Base-by-base conservation (phyloP, 768 basidiomycete genomes). In the Calocera cornea region DNA sequence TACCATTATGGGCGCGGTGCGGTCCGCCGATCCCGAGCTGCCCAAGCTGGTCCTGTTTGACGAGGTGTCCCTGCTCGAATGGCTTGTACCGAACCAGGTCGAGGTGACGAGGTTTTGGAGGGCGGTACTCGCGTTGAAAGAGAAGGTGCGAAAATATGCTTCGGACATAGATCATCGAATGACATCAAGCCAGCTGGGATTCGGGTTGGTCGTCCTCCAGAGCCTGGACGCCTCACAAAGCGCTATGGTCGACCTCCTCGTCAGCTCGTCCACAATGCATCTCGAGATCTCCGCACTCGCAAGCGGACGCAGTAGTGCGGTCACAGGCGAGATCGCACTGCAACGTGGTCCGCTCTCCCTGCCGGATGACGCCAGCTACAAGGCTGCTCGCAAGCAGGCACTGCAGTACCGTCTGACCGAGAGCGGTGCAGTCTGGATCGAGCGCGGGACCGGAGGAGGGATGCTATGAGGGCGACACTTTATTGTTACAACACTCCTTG, bases 401-500 rank as follows among this genome's bases (percentile, higher is more conserved):
- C 27, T 60, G 54, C 54, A 60, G 22, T 60, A 60, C 31, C 54
- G 54, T 2, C 31, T 60, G 54, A 60, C 54, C 14, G 54, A 60
- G 31, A 60, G 54, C 54, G 54, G 54, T 16, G 54, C 54, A 5
- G 54, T 60, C 10, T 60, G 54, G 54, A 60, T 60, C 54, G 54
- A 60, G 54, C 54, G 54, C 27, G 54, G 54, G 27, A 60, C 54
- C 3, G 54, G 54, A 16, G 54, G 54, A 33, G 54, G 54, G 54
- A 60, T 60, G 54, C 31, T 60, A 60, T 60, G 31, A 60, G 2
- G 14, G 19, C 8, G 24, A 60, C 54, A 60, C 27, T 33, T 10
- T 60, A 60, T 60, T 60, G 54, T 60, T 60, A 60, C 54, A 60
- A 60, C 54, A 60, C 31, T 60, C 22, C 27, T 14, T 38, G 36